Evolutionary conservation across 352 stramenopile species (phyloP).

Genomic region (Phytopythium montanum): DNA sequence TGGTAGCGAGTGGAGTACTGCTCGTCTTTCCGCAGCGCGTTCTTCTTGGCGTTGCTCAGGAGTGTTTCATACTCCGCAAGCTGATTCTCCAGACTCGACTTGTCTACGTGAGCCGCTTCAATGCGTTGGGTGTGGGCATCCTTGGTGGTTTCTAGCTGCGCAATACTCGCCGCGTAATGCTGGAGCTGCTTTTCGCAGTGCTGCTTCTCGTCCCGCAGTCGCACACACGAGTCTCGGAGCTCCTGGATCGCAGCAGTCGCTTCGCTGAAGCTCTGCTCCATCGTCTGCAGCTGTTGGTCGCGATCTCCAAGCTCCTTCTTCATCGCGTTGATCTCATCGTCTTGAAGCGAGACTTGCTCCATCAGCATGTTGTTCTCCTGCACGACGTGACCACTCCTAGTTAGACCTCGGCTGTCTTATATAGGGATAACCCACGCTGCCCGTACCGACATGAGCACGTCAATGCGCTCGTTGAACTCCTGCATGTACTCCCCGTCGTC

Average conservation of each 20-base stretch:
- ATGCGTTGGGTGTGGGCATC: slow-evolving; percentile 35
- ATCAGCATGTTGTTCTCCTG: slow-evolving; percentile 81
- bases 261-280: slow-evolving; percentile 78
- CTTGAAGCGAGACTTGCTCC: slow-evolving; percentile 77
- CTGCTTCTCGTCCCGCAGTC: slow-evolving; percentile 53
- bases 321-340: slow-evolving; percentile 57
- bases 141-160: slow-evolving; percentile 59
- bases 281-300: slow-evolving; percentile 63
- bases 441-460: slow-evolving; percentile 70
- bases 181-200: slow-evolving; percentile 70
- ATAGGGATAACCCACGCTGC: not conserved
- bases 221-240: slow-evolving; percentile 49
- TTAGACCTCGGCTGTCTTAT: not conserved
- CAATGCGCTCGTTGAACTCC: slow-evolving; percentile 76
- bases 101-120: slow-evolving; percentile 28
- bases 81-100: slow-evolving; percentile 37
- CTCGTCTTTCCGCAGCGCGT: slow-evolving; percentile 56
- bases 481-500: slow-evolving; percentile 52
- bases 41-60: slow-evolving; percentile 59
- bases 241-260: slow-evolving; percentile 65
- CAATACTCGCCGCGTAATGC: slow-evolving; percentile 56
- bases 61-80: slow-evolving; percentile 58
- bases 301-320: slow-evolving; percentile 63
- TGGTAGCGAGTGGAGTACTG: slow-evolving; percentile 60
- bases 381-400: not conserved